Base-by-base conservation (phyloP, 2,329 filamentous ascomycete species). In the Sclerotinia nivalis region DNA sequence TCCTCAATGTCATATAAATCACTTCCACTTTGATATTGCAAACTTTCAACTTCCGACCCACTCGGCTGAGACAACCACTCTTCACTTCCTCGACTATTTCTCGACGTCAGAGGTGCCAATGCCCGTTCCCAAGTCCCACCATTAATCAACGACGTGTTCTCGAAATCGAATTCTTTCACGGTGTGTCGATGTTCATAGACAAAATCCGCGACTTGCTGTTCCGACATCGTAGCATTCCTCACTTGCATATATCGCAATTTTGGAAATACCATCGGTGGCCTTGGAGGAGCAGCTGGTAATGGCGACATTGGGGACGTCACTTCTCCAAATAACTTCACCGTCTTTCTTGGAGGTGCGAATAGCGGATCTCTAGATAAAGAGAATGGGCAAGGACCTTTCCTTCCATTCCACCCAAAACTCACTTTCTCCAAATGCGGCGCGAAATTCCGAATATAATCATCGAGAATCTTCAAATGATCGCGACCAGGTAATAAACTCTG, bases 111-210 rank as follows among this genome's bases (percentile, higher is more conserved):
- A 1, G 91, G 91, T 52, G 88, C 87, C n/a, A 97, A 85, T 0
- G 92, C 93, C 43, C 93, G 90, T 70, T 96, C 91, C 93, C 93
- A 97, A 70, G 84, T 90, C 40, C 91, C 93, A 47, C 83, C 83
- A 71, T 87, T 85, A 65, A 88, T 84, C 56, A 97, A 85, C 43
- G 86, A 83, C 25, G 94, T 89, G 72, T 92, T 89, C 77, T 93
- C 89, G 79, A 96, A 93, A 78, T 93, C 89, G 77, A 95, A 93
- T 77, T 95, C 91, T 73, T 86, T 85, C 59, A 96, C 87, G 0
- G 88, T 90, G 69, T 83, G 82, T 43, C 87, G 85, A 80, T 97
- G 92, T 18, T 83, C 82, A 64, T 83, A 81, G 70, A 96, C 89
- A 72, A 97, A 88, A 20, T 84, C 83, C 56, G 88, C 85, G 70